Evolutionary conservation across 108 stramenopile species (phyloP).

Genomic region (Stephanodiscus minutulus): DNA sequence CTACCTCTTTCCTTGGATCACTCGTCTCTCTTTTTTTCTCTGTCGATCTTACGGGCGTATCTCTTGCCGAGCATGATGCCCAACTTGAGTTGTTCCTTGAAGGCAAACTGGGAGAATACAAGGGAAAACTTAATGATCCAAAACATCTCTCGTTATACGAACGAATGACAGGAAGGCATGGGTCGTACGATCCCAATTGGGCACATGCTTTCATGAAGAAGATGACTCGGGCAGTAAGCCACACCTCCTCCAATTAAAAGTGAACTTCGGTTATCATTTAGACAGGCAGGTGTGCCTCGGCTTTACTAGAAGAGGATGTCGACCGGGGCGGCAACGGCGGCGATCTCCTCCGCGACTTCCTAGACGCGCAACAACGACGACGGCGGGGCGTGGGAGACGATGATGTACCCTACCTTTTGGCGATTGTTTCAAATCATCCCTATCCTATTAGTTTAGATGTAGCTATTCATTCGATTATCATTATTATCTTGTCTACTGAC

Average conservation of each 20-base stretch:
- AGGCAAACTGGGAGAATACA: slow-evolving; percentile 26
- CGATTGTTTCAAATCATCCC: too few relatives aligned
- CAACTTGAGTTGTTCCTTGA: slow-evolving; percentile 39
- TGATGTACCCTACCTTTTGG: too few relatives aligned
- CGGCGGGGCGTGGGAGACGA: too few relatives aligned
- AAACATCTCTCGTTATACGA: slow-evolving; percentile 33
- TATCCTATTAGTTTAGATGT: too few relatives aligned
- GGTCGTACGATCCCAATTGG: slow-evolving; percentile 28
- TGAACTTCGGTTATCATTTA: neutral
- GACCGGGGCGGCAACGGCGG: too few relatives aligned
- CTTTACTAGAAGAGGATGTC: too few relatives aligned
- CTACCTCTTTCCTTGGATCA: neutral
- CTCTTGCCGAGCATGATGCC: slow-evolving; percentile 36
- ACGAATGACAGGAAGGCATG: slow-evolving; percentile 21
- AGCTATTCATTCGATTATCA: too few relatives aligned
- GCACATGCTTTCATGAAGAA: slow-evolving; percentile 2
- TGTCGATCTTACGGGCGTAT: slow-evolving; percentile 29
- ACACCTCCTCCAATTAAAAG: neutral
- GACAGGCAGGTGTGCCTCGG: neutral
- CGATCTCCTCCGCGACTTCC: too few relatives aligned
- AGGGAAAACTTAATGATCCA: slow-evolving; percentile 22
- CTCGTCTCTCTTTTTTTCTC: slow-evolving; percentile 27
- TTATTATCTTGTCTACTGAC: too few relatives aligned
- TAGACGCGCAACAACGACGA: too few relatives aligned
- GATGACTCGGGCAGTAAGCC: neutral